phyloP scores from a whole-genome alignment of 108 stramenopile species.

The Cyclotella atomus region DNA sequence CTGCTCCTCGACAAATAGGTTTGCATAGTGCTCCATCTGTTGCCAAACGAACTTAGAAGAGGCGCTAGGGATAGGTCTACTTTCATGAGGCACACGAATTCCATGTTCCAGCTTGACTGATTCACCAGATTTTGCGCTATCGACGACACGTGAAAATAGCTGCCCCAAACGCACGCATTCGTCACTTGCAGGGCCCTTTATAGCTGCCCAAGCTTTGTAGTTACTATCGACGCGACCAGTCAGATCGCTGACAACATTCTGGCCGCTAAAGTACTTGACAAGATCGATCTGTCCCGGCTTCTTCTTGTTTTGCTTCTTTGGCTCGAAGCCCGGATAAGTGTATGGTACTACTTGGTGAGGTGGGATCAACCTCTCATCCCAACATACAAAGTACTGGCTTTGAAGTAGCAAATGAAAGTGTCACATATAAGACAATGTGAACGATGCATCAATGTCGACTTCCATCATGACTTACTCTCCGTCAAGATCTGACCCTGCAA shows the following conservation, averaged over 20 bases:
- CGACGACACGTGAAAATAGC: conserved; percentile 5
- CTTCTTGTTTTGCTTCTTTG: background rate
- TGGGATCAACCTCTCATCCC: background rate
- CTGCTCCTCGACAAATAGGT: background rate
- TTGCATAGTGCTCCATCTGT: conserved; percentile 1
- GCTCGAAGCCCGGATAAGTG: background rate
- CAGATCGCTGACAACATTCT: conserved; percentile 3
- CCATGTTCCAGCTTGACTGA: background rate
- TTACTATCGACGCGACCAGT: conserved; percentile 1
- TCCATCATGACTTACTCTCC: conserved; percentile 14
- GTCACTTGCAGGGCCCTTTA: conserved; percentile 3
- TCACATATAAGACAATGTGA: background rate
- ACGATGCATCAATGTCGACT: too few species aligned
- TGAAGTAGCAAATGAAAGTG: background rate
- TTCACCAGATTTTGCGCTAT: conserved; percentile 9
- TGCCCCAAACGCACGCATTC: background rate
- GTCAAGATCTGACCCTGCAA: conserved; percentile 6
- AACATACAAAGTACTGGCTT: conserved; percentile 7
- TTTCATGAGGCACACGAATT: background rate
- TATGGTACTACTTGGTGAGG: background rate
- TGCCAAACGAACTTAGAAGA: conserved; percentile 1
- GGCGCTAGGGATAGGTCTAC: background rate
- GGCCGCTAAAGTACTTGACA: conserved; percentile 2
- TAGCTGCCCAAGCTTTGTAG: conserved; percentile 1
- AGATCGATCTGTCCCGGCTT: conserved; percentile 1